These are phyloP conservation scores for Yamadazyma sp. DNA, from an alignment of 805 yeast genomes.

Conservation along the genomic window DNA sequence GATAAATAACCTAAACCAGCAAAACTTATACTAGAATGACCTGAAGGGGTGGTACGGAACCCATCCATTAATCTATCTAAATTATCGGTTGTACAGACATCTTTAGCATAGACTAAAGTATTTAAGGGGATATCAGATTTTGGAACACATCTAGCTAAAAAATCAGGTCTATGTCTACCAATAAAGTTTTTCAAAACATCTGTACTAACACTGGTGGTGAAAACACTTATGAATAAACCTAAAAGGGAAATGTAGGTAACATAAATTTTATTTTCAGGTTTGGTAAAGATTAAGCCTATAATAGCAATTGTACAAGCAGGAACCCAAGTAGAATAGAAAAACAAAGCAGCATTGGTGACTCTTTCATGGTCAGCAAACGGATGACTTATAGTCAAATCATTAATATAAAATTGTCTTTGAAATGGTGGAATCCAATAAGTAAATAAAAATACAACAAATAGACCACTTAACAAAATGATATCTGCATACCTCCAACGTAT, in stretches of 20 bases:
- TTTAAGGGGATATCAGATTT: conserved; percentile 51
- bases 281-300: conserved; percentile 40
- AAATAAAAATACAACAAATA: conserved; percentile 21
- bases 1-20: conserved; percentile 63
- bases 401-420: conserved; percentile 71
- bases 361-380: conserved; percentile 77
- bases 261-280: conserved; percentile 53
- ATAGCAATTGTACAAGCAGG: conserved; percentile 44
- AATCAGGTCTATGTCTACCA: conserved; percentile 92
- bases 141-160: conserved; percentile 81
- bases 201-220: conserved; percentile 61
- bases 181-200: conserved; percentile 77
- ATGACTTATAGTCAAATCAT: conserved; percentile 75
- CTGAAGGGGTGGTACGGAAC: conserved; percentile 79
- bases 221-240: conserved; percentile 62
- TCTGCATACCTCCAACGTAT: conserved; percentile 28
- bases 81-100: conserved; percentile 60
- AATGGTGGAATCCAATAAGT: conserved; percentile 49
- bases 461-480: conserved; percentile 15
- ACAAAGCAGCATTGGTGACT: conserved; percentile 55
- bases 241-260: conserved; percentile 61
- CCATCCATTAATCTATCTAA: conserved; percentile 55
- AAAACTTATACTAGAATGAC: conserved; percentile 72
- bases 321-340: conserved; percentile 49
- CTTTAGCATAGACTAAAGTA: conserved; percentile 55